Evolutionary conservation across 164 flowering plant genomes (phyloP).

Genomic region (Akebia trifoliata): DNA sequence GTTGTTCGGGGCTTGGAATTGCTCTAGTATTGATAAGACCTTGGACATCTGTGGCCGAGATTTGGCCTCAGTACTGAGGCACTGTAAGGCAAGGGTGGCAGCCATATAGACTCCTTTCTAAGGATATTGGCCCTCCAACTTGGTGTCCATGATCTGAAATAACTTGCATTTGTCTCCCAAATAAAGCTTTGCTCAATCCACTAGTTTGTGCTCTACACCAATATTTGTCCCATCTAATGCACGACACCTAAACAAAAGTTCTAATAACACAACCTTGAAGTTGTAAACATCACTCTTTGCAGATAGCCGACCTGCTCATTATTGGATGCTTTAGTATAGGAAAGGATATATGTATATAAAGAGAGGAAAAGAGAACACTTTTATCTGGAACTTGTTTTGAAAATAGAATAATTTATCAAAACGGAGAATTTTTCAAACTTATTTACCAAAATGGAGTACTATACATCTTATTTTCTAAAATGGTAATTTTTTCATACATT

Average conservation of each 20-base stretch:
- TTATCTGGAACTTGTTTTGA: too few species aligned
- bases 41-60: slow-evolving; percentile 63
- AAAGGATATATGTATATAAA: neutral
- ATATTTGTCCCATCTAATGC: slow-evolving; percentile 47
- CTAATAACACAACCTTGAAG: slow-evolving; percentile 72
- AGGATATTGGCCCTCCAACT: slow-evolving; percentile 62
- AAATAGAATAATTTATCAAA: too few species aligned
- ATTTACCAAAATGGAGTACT: too few species aligned
- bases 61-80: slow-evolving; percentile 53
- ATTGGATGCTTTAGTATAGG: neutral
- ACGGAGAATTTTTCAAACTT: too few species aligned
- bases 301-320: slow-evolving; percentile 16
- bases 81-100: slow-evolving; percentile 58
- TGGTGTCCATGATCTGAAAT: slow-evolving; percentile 68
- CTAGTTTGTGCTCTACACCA: slow-evolving; percentile 59
- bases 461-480: too few species aligned
- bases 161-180: slow-evolving; percentile 50
- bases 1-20: slow-evolving; percentile 42
- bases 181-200: slow-evolving; percentile 72
- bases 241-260: slow-evolving; percentile 54
- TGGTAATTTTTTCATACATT: too few species aligned
- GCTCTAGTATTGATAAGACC: slow-evolving; percentile 56
- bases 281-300: slow-evolving; percentile 75
- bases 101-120: slow-evolving; percentile 62
- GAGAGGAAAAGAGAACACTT: too few species aligned